Evolutionary conservation across 257 asterid genomes (phyloP).

Genomic region (Nicotiana tomentosiformis): DNA sequence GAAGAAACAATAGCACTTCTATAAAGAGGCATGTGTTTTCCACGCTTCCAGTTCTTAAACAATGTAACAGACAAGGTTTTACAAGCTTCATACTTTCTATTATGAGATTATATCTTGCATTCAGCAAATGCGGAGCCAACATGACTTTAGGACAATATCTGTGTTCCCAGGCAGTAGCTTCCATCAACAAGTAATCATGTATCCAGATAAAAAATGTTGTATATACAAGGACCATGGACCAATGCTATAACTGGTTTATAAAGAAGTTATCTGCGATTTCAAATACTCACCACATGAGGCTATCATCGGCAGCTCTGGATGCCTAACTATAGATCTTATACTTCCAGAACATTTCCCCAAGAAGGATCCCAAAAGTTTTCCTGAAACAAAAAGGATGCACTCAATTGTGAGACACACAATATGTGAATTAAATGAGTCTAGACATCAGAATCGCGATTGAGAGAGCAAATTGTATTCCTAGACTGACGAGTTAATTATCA

Average conservation of each 20-base stretch:
- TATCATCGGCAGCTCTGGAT: constrained; percentile 69
- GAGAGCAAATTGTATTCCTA: neutral
- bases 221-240: neutral
- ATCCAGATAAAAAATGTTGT: neutral
- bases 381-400: constrained; percentile 30
- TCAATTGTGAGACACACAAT: neutral
- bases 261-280: neutral
- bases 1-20: neutral
- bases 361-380: constrained; percentile 82
- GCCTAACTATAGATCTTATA: constrained; percentile 79
- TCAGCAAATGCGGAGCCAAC: neutral
- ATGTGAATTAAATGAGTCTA: neutral
- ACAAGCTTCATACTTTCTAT: neutral
- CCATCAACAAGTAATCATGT: neutral
- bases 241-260: neutral
- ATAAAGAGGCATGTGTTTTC: neutral
- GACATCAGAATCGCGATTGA: neutral
- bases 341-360: constrained; percentile 92
- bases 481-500: neutral
- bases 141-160: neutral
- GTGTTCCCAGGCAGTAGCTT: neutral
- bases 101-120: neutral
- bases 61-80: neutral
- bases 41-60: neutral
- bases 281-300: constrained; percentile 87